These are phyloP conservation scores for Xerocomellus chrysenteron DNA, from an alignment of 768 basidiomycete genomes.

Conservation along the genomic window DNA sequence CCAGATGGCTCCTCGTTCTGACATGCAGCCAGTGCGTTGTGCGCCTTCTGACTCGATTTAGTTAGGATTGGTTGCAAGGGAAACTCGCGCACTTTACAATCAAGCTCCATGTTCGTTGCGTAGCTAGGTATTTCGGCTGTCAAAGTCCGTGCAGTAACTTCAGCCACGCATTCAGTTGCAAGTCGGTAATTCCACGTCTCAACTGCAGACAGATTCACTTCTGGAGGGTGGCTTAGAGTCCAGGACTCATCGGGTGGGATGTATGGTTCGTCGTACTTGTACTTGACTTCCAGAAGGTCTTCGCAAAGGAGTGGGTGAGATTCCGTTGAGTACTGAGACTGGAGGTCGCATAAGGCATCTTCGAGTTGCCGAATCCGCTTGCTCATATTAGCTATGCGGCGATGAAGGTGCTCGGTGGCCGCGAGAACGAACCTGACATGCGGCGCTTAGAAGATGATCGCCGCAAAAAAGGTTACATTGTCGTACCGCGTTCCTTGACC, in stretches of 20 bases:
- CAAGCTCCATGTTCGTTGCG: conserved; percentile 63
- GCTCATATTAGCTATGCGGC: conserved; percentile 50
- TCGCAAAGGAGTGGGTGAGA: conserved; percentile 61
- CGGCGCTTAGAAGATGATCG: conserved; percentile 8
- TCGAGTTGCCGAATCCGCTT: conserved; percentile 58
- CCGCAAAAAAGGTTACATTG: conserved; percentile 1
- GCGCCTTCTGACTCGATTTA: conserved; percentile 65
- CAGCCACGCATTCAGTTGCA: conserved; percentile 62
- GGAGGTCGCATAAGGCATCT: conserved; percentile 54
- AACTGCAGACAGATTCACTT: conserved; percentile 47
- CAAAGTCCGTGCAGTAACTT: conserved; percentile 59
- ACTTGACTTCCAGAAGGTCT: conserved; percentile 41
- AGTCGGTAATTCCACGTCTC: conserved; percentile 64
- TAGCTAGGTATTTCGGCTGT: conserved; percentile 66
- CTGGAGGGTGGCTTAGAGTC: conserved; percentile 28
- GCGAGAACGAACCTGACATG: conserved; percentile 53
- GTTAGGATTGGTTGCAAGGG: conserved; percentile 56
- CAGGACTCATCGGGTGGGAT: conserved; percentile 26
- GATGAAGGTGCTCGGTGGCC: conserved; percentile 67
- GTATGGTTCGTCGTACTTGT: conserved; percentile 27
- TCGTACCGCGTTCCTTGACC: conserved; percentile 70
- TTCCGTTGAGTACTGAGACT: conserved; percentile 50
- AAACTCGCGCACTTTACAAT: conserved; percentile 67
- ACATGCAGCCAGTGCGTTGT: conserved; percentile 47
- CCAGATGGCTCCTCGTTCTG: conserved; percentile 34